Evolutionary conservation across 2,329 filamentous ascomycete genomes (phyloP), one percentile per base, ranked within the genome.

Genomic region (Claviceps monticola): DNA sequence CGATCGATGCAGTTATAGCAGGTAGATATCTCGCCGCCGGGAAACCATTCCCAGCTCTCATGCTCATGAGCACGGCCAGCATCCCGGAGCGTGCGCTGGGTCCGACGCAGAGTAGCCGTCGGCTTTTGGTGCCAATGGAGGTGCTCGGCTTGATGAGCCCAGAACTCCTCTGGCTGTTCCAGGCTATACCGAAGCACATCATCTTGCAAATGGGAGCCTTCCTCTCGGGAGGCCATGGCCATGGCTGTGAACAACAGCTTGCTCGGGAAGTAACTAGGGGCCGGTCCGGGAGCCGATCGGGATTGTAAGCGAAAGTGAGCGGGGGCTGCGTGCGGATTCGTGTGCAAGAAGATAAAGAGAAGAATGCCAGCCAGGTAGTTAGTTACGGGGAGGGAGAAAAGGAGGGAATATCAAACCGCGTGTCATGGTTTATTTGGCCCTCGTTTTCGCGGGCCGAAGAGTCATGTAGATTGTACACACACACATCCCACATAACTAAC

Each of bases 1-100:
- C 90, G 77, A 67, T 95, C 89, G 14, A 96, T 72, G 64, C 88
- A 94, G 65, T 96, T 97, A 72, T 88, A 95, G 58, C 86, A 88
- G 0, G 88, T 95, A 41, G 86, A 93, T 59, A 97, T 86, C 70
- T 93, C 82, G 56, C 90, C 91, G 56, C 82, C 87, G 0, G 86
- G 80, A 59, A 95, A 96, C 91, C 91, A 97, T 56, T 81, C 79
- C 89, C 90, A 96, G 62, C 85, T 82, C 43, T 80, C 75, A 63
- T 95, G 83, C 43, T 80, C 75, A 63, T 95, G 83, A 16, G 73
- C 71, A n/a, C 73, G 68, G 52, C 82, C 82, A 56, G 70, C 82
- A 56, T 69, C 77, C 50, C 73, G 67, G 4, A 93, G 71, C 7
- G 72, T 79, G 67, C 86, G 90, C 47, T 74, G 79, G 19, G 73